Evolutionary conservation across 495 filamentous ascomycete genomes (phyloP).

Genomic region (Hyaloscypha hepaticicola): DNA sequence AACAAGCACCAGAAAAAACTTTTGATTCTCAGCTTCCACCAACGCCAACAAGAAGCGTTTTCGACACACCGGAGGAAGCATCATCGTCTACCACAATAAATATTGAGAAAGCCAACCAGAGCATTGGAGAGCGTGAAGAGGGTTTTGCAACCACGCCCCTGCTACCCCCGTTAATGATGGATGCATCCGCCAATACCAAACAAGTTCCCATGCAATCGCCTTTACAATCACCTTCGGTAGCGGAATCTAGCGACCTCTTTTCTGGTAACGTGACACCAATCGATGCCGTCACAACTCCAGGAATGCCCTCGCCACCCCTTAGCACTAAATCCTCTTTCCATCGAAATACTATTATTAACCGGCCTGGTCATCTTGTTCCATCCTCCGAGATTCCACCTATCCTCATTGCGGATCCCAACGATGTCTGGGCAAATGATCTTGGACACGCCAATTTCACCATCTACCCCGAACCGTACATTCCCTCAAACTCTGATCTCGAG

Average conservation of each 20-base stretch:
- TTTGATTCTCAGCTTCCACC: slow-evolving; percentile 58
- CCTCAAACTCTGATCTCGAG: slow-evolving; percentile 55
- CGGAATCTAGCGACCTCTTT: slow-evolving; percentile 26
- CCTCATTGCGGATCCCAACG: slow-evolving; percentile 60
- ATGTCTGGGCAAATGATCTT: slow-evolving; percentile 78
- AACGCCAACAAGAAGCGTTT: slow-evolving; percentile 65
- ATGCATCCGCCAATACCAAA: slow-evolving; percentile 40
- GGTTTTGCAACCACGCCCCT: slow-evolving; percentile 74
- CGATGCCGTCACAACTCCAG: slow-evolving; percentile 39
- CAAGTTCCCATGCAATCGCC: slow-evolving; percentile 64
- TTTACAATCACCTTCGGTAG: slow-evolving; percentile 72
- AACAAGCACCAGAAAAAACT: slow-evolving; percentile 45
- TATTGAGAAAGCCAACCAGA: slow-evolving; percentile 52
- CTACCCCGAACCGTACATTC: slow-evolving; percentile 74
- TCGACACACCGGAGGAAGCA: slow-evolving; percentile 44
- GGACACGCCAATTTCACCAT: slow-evolving; percentile 94
- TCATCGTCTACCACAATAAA: slow-evolving; percentile 50
- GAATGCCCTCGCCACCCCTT: slow-evolving; percentile 70
- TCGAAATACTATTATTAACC: slow-evolving; percentile 38
- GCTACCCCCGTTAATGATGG: slow-evolving; percentile 74
- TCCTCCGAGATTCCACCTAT: slow-evolving; percentile 44
- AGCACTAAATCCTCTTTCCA: slow-evolving; percentile 79
- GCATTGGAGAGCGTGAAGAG: slow-evolving; percentile 54
- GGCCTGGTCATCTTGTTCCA: slow-evolving; percentile 29
- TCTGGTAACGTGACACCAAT: slow-evolving; percentile 27